phyloP scores from a whole-genome alignment of 345 rosid genomes.

The Bretschneidera sinensis region DNA sequence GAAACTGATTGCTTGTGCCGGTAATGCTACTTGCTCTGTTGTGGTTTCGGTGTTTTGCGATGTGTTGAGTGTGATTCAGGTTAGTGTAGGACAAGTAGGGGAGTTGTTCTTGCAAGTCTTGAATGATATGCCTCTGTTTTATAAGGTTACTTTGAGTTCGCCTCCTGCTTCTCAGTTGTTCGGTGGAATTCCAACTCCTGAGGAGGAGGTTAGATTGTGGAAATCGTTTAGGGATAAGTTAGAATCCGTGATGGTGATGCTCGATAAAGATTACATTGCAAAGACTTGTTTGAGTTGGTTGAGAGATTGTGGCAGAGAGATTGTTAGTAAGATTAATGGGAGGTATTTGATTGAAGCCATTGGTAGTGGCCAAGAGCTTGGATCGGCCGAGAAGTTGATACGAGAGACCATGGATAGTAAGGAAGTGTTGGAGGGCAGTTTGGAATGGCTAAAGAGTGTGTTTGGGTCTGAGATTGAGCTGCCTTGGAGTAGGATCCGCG shows the following conservation, averaged over 20 bases:
- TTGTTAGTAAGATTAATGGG: conserved; percentile 60
- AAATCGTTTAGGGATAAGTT: conserved; percentile 71
- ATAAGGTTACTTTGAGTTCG: conserved; percentile 70
- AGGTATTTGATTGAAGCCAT: conserved; percentile 63
- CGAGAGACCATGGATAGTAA: conserved; percentile 81
- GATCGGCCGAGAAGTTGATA: conserved; percentile 68
- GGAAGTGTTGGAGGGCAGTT: conserved; percentile 79
- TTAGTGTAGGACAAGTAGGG: conserved; percentile 84
- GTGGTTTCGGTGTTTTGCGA: conserved; percentile 68
- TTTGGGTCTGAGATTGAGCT: conserved; percentile 94
- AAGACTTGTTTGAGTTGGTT: conserved; percentile 74
- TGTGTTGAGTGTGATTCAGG: conserved; percentile 68
- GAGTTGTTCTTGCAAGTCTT: conserved; percentile 82
- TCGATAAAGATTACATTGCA: conserved; percentile 53
- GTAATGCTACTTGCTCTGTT: conserved; percentile 27
- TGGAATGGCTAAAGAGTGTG: conserved; percentile 91
- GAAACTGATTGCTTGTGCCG: conserved; percentile 46
- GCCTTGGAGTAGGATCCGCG: conserved; percentile 93
- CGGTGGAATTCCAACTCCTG: conserved; percentile 94
- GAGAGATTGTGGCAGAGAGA: conserved; percentile 60
- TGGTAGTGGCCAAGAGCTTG: conserved; percentile 67
- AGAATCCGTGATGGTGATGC: conserved; percentile 51
- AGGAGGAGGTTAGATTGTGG: conserved; percentile 90
- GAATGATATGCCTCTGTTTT: conserved; percentile 89
- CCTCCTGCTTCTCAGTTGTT: conserved; percentile 95